Evolutionary conservation across 2,329 filamentous ascomycete genomes (phyloP).

Genomic region (Ophiobolus disseminans): DNA sequence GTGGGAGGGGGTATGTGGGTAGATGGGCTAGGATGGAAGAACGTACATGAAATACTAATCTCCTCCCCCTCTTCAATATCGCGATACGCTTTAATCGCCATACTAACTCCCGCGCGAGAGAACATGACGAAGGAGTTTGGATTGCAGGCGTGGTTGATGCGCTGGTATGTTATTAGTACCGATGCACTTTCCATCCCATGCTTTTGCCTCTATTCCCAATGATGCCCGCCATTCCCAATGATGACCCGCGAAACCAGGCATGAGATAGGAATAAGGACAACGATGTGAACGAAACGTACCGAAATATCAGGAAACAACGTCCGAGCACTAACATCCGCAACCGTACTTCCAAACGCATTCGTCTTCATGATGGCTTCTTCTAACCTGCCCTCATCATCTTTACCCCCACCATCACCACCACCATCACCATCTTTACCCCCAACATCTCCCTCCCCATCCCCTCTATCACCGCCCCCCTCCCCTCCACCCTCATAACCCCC

Average conservation of each 20-base stretch:
- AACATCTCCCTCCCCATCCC: slow-evolving; percentile 4
- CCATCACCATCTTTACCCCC: slow-evolving; percentile 1
- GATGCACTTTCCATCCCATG: background rate
- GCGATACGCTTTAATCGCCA: slow-evolving; percentile 31
- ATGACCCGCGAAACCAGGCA: too few species aligned
- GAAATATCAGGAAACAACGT: slow-evolving; percentile 29
- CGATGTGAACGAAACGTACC: slow-evolving; percentile 6
- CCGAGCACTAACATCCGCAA: slow-evolving; percentile 17
- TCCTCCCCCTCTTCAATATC: slow-evolving; percentile 32
- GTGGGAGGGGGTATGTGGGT: background rate
- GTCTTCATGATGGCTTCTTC: slow-evolving; percentile 31
- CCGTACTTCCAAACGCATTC: slow-evolving; percentile 29
- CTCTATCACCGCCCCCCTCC: slow-evolving; percentile 8
- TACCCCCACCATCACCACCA: slow-evolving; percentile 8
- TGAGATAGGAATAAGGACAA: background rate
- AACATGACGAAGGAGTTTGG: slow-evolving; percentile 35
- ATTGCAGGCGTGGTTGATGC: slow-evolving; percentile 34
- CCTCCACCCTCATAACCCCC: slow-evolving; percentile 9
- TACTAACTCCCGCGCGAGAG: slow-evolving; percentile 26
- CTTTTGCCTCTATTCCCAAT: background rate
- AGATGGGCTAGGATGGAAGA: background rate
- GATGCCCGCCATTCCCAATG: too few species aligned
- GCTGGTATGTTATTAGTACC: slow-evolving; percentile 4
- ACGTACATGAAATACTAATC: slow-evolving; percentile 29
- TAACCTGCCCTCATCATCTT: slow-evolving; percentile 5